phyloP scores from a whole-genome alignment of 208 protist species.

The Trypanosoma cruzi region DNA sequence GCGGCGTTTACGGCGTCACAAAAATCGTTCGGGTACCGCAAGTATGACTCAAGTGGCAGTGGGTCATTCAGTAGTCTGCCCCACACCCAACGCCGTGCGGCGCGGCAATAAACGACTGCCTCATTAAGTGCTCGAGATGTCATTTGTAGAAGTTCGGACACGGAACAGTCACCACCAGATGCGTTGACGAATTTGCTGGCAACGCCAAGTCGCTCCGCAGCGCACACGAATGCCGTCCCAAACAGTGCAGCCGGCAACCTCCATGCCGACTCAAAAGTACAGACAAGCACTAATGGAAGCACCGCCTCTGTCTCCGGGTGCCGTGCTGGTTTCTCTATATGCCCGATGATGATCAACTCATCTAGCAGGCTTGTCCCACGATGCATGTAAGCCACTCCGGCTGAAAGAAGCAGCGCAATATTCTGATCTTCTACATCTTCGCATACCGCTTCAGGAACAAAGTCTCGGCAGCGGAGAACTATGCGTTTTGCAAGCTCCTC shows the following conservation, averaged over 20 bases:
- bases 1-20: conserved; percentile 74
- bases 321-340: conserved; percentile 49
- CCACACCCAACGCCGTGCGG: conserved; percentile 74
- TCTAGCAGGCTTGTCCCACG: conserved; percentile 63
- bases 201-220: conserved; percentile 50
- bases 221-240: conserved; percentile 68
- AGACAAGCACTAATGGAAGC: conserved; percentile 77
- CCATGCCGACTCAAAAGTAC: conserved; percentile 77
- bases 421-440: conserved; percentile 49
- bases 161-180: conserved; percentile 50
- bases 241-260: conserved; percentile 80
- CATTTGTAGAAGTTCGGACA: conserved; percentile 79
- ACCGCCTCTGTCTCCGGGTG: conserved; percentile 47
- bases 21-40: conserved; percentile 86
- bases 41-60: conserved; percentile 76
- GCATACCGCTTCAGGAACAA: conserved; percentile 38
- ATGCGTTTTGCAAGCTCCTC: conserved; percentile 71
- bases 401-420: conserved; percentile 59
- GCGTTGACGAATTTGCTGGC: neutral
- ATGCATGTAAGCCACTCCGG: conserved; percentile 81
- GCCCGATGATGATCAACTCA: conserved; percentile 53
- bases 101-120: conserved; percentile 65
- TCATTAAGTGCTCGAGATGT: conserved; percentile 67
- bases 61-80: conserved; percentile 73
- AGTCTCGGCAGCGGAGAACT: conserved; percentile 72